Base-by-base conservation (phyloP, 2,329 filamentous ascomycete genomes). In the Fusarium oligoseptatum region DNA sequence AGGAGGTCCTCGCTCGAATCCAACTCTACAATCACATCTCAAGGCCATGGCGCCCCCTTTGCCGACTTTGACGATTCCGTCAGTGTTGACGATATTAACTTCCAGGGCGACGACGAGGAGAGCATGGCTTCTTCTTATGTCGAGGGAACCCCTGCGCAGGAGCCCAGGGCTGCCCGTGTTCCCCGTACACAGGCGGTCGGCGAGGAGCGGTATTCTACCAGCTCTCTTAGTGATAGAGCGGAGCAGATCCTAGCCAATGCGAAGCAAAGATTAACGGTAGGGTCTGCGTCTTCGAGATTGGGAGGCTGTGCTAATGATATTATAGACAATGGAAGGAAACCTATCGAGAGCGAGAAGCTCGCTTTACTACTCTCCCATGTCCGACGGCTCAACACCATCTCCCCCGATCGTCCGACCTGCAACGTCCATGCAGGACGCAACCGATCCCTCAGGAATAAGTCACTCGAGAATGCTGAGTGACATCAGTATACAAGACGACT, bases 231-330 rank as follows among this genome's bases (percentile, higher is more conserved):
- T 81, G 92, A 92, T 76, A 91, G 95, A 77, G 95, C 95, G 2
- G 95, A 98, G 81, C 88, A 95, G 79, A 98, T 98, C 80, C 87
- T 98, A 65, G 94, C 95, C 66, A 98, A 97, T 83, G 96, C 96
- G 36, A 98, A 98, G 85, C 92, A 92, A 81, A 89, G 95, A 77
- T 87, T 98, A 71, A 97, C 94, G 80, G 95, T 97, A 87, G 82
- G 94, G 84, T 41, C 32, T 39, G 9, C 15, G 36, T 15, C 50
- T 12, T 36, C 27, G 27, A 36, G 45, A 43, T n/a, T 36, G 41
- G 36, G 17, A 29, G 37, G n/a, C 22, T 63, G 36, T 65, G 64
- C 75, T 77, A 65, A 78, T 50, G 34, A 34, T 34, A 41, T 64
- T 60, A 24, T 81, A 97, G 95, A 93, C 94, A 36, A 98, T 98